These are phyloP conservation scores for Ceratocystis colombiana DNA, from an alignment of 2,329 filamentous ascomycete genomes.

Conservation along the genomic window DNA sequence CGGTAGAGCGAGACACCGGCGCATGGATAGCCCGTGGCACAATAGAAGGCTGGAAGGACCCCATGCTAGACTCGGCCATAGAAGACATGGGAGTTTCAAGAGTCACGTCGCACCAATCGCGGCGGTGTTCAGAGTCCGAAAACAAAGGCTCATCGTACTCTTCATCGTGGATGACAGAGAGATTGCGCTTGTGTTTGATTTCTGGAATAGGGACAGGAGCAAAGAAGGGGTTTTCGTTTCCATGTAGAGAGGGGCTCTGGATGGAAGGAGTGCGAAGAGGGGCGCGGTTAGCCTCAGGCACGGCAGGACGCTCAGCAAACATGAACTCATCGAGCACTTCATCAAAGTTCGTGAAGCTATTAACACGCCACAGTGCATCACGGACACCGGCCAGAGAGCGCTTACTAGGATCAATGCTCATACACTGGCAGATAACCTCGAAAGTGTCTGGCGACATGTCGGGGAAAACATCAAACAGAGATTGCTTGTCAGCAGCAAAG, in stretches of 20 bases:
- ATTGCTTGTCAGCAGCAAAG: conserved; percentile 87
- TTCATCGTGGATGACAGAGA: conserved; percentile 72
- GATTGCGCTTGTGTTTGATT: conserved; percentile 39
- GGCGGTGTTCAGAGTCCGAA: conserved; percentile 60
- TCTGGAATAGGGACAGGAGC: conserved; percentile 13
- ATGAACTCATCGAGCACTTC: conserved; percentile 80
- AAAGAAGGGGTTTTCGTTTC: conserved; percentile 30
- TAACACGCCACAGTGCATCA: conserved; percentile 64
- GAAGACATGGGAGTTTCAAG: conserved; percentile 74
- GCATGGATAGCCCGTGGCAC: conserved; percentile 38
- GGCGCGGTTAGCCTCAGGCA: conserved; percentile 83
- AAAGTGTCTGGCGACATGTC: conserved; percentile 98
- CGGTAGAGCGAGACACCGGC: not conserved
- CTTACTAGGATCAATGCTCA: conserved; percentile 84
- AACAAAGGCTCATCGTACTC: conserved; percentile 71
- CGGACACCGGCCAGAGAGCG: conserved; percentile 71
- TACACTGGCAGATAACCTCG: conserved; percentile 80
- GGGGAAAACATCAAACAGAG: conserved; percentile 93
- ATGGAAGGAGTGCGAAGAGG: conserved; percentile 92
- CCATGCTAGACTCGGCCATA: conserved; percentile 54
- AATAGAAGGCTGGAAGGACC: conserved; percentile 34
- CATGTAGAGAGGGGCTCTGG: conserved; percentile 56
- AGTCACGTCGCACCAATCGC: conserved; percentile 68
- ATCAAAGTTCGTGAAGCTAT: conserved; percentile 89
- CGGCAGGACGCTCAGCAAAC: conserved; percentile 62